These are phyloP conservation scores for Luffa acutangula DNA, from an alignment of 306 rosid genomes.

Conservation along the genomic window DNA sequence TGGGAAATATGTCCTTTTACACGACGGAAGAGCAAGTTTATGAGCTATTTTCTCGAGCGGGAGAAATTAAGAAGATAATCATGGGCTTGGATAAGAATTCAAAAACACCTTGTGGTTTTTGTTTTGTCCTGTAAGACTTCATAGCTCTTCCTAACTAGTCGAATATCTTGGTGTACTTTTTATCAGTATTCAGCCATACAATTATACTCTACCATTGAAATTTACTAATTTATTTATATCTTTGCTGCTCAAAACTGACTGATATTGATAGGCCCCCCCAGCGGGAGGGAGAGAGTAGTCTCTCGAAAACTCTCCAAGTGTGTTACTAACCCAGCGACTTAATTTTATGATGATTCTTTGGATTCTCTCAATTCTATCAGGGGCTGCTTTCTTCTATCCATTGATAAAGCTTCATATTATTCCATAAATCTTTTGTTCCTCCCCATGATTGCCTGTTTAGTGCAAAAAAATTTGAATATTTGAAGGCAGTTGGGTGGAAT, in stretches of 20 bases:
- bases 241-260: background rate
- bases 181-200: background rate
- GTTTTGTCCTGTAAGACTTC: slow-evolving; percentile 64
- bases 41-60: slow-evolving; percentile 85
- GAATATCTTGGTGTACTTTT: background rate
- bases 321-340: background rate
- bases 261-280: background rate
- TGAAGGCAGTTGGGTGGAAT: background rate
- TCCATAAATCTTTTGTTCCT: background rate
- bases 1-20: slow-evolving; percentile 93
- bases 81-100: slow-evolving; percentile 99
- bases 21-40: slow-evolving; percentile 94
- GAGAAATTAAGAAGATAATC: slow-evolving; percentile 87
- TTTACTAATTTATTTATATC: background rate
- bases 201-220: background rate
- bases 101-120: slow-evolving; percentile 88
- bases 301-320: background rate
- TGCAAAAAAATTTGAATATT: background rate
- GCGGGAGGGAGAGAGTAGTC: background rate
- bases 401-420: background rate
- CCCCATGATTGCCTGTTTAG: background rate
- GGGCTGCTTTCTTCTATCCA: background rate
- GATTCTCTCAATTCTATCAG: background rate
- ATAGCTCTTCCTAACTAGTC: background rate
- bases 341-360: background rate